Conservation (phyloP, 495 filamentous ascomycete species). For the Aspergillus hancockii region DNA sequence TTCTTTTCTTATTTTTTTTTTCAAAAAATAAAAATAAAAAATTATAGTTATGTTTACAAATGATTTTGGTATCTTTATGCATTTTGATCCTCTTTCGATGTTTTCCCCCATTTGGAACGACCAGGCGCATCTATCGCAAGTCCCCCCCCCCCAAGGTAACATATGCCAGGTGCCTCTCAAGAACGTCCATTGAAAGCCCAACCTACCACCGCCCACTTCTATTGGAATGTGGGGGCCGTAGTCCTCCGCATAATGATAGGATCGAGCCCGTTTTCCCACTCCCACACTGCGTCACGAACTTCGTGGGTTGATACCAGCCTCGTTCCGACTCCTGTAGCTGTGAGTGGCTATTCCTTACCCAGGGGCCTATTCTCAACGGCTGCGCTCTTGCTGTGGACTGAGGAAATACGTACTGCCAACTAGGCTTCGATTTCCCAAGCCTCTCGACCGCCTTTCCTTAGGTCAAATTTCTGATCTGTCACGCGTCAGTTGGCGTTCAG, state of each 20-base stretch:
- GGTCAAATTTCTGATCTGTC: constrained; percentile 35
- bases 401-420: background rate
- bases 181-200: background rate
- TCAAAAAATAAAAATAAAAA: too few species aligned
- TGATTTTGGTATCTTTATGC: background rate
- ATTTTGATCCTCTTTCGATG: background rate
- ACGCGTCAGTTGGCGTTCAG: constrained; percentile 31
- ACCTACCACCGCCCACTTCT: constrained; percentile 1
- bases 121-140: background rate
- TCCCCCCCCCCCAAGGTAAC: background rate
- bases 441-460: background rate
- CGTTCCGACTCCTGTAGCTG: background rate
- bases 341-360: background rate
- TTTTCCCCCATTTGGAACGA: background rate
- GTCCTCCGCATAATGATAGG: background rate
- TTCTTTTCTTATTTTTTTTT: background rate
- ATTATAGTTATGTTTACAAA: background rate
- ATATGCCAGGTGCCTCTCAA: background rate
- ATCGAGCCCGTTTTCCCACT: background rate
- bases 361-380: background rate
- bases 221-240: constrained; percentile 5
- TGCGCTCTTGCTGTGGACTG: background rate
- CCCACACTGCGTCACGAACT: background rate
- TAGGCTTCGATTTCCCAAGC: background rate
- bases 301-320: background rate